Conservation (phyloP, 176 grass and related monocot genomes). For the Typha latifolia region DNA sequence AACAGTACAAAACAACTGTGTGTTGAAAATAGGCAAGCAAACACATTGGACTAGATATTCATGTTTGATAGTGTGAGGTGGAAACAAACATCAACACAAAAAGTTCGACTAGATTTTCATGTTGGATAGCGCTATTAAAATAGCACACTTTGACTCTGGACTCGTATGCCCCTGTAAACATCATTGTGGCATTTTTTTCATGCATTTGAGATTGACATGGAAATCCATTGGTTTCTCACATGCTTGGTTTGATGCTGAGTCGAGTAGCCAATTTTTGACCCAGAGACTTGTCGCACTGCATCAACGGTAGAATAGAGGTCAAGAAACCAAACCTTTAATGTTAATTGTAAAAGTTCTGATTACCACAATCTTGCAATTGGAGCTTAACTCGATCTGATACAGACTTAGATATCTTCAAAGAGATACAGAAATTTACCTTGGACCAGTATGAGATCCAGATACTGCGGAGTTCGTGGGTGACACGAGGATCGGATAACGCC, state of each 20-base stretch:
- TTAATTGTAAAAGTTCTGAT: background rate
- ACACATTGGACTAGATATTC: too few relatives aligned
- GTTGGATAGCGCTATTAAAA: too few relatives aligned
- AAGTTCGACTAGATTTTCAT: too few relatives aligned
- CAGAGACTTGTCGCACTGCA: conserved; percentile 55
- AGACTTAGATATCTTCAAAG: background rate
- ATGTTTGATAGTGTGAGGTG: too few relatives aligned
- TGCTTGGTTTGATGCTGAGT: conserved; percentile 56
- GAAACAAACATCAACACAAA: too few relatives aligned
- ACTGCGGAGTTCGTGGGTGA: conserved; percentile 54
- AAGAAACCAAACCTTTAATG: background rate
- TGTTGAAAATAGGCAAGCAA: too few relatives aligned
- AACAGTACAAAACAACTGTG: too few relatives aligned
- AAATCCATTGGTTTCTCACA: conserved; percentile 21
- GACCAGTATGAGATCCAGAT: conserved; percentile 85
- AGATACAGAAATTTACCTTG: conserved; percentile 32
- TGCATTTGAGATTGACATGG: too few relatives aligned
- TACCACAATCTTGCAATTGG: background rate
- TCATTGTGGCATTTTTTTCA: too few relatives aligned
- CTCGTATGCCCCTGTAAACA: too few relatives aligned
- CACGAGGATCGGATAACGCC: conserved; percentile 45
- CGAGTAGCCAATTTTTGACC: conserved; percentile 60
- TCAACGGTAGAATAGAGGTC: background rate
- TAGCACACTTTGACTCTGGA: too few relatives aligned
- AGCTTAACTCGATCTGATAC: background rate